These are phyloP conservation scores for Eucalyptus pauciflora DNA, from an alignment of 345 rosid species.

Conservation along the genomic window DNA sequence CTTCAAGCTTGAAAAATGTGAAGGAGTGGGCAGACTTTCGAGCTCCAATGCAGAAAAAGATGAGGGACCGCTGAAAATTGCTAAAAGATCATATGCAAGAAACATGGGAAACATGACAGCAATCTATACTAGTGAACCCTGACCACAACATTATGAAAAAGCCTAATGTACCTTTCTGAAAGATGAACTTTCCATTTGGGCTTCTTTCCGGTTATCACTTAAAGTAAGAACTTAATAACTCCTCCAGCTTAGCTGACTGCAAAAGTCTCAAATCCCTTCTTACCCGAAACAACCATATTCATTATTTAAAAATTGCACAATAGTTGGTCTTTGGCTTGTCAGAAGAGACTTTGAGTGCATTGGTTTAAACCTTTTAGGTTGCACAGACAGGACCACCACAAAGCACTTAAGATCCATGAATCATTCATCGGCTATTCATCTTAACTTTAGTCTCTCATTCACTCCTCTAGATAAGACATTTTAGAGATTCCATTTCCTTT, in stretches of 20 bases:
- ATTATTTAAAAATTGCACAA: background rate
- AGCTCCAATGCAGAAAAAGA: background rate
- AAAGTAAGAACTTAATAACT: slow-evolving; percentile 49
- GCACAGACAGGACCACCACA: background rate
- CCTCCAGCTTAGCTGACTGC: slow-evolving; percentile 52
- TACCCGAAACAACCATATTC: slow-evolving; percentile 25
- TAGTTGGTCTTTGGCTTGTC: background rate
- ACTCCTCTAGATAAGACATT: background rate
- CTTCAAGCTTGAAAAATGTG: background rate
- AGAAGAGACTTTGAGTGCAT: background rate
- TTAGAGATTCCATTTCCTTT: background rate
- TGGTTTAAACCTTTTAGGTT: background rate
- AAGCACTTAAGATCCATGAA: background rate
- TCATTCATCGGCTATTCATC: background rate
- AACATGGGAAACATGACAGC: background rate
- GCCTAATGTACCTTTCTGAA: slow-evolving; percentile 48
- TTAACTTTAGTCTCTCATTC: background rate
- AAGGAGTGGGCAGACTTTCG: background rate
- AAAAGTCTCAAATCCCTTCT: slow-evolving; percentile 80
- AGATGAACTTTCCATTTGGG: slow-evolving; percentile 61
- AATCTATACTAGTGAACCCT: background rate
- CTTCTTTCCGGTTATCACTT: slow-evolving; percentile 41
- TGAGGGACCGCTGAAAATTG: background rate
- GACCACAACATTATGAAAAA: background rate
- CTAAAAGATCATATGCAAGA: background rate